These are phyloP conservation scores for Penicillium angulare DNA, from an alignment of 495 filamentous ascomycete species.

Conservation along the genomic window DNA sequence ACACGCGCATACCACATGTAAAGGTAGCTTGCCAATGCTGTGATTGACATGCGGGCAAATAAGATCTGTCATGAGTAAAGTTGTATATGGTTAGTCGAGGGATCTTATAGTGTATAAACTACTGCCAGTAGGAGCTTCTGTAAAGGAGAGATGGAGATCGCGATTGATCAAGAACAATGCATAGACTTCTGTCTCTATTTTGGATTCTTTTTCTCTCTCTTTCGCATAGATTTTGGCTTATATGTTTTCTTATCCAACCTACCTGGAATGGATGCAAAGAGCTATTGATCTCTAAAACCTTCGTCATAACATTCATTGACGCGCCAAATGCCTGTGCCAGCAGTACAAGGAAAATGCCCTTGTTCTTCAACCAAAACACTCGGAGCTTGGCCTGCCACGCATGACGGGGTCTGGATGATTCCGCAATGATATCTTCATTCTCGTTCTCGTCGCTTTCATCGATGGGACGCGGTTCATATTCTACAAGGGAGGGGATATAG, in stretches of 20 bases:
- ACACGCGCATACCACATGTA: conserved; percentile 76
- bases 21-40: conserved; percentile 58
- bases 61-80: conserved; percentile 55
- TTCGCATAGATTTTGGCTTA: neutral
- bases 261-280: conserved; percentile 82
- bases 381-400: conserved; percentile 23
- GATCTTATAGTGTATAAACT: too few relatives aligned
- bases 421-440: too few relatives aligned
- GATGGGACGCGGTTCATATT: conserved; percentile 23
- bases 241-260: conserved; percentile 1
- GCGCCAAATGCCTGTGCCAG: conserved; percentile 80
- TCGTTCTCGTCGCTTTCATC: conserved; percentile 14
- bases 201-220: neutral
- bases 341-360: conserved; percentile 71
- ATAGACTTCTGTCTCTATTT: too few relatives aligned
- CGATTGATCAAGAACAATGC: too few relatives aligned
- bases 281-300: conserved; percentile 73
- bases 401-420: conserved; percentile 15
- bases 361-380: conserved; percentile 57
- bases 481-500: conserved; percentile 6
- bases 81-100: neutral
- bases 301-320: conserved; percentile 82
- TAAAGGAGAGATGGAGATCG: too few relatives aligned
- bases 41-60: conserved; percentile 82
- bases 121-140: neutral